Evolutionary conservation across 148 eudicot species (phyloP).

Genomic region (Spergularia marina): DNA sequence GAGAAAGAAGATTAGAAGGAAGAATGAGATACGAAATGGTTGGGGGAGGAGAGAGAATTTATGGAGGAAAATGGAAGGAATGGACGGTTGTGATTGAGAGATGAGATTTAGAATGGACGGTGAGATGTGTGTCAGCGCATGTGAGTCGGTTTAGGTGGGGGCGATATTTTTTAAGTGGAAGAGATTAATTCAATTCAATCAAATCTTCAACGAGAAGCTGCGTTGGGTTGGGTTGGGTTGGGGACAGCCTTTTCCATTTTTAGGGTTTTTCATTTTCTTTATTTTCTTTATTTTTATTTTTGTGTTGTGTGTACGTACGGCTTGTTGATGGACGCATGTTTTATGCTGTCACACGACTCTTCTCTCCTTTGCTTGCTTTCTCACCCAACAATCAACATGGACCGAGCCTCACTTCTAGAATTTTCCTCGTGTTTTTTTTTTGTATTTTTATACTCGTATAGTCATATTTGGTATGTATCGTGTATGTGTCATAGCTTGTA

Average conservation of each 20-base stretch:
- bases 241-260: neutral
- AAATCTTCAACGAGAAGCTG: too few relatives aligned
- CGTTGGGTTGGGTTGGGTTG: neutral
- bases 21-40: neutral
- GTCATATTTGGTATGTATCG: too few relatives aligned
- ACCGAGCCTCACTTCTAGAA: too few relatives aligned
- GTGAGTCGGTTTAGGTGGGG: conserved; percentile 19
- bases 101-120: conserved; percentile 19
- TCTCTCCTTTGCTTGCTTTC: neutral
- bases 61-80: neutral
- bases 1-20: neutral
- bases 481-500: too few relatives aligned
- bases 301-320: neutral
- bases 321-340: conserved; percentile 2
- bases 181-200: neutral
- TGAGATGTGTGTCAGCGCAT: neutral
- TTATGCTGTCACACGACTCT: neutral
- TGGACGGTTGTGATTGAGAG: conserved; percentile 20
- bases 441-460: too few relatives aligned
- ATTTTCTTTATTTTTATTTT: neutral
- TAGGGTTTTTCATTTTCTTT: neutral
- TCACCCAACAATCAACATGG: too few relatives aligned
- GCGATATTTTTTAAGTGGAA: conserved; percentile 19
- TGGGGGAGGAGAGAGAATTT: conserved; percentile 11
- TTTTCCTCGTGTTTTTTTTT: too few relatives aligned